A percentile compares a stretch with the other conserved stretches of the same genome.
These are phyloP conservation scores for Trichoderma sp. DNA, from an alignment of 2,329 filamentous ascomycete species.

Conservation along the genomic window DNA sequence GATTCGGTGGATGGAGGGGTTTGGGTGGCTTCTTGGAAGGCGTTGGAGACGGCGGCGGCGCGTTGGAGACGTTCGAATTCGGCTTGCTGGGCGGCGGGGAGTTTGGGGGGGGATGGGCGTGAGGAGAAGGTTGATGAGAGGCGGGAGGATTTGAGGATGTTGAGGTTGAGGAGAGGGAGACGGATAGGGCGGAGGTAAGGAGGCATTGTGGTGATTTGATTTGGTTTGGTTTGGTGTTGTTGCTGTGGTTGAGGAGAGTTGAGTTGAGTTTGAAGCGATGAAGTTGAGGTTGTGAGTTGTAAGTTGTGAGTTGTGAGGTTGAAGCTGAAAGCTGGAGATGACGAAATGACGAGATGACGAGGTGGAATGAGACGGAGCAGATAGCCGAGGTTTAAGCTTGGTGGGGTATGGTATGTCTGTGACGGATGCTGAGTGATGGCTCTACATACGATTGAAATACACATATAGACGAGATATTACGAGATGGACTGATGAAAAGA, in stretches of 20 bases:
- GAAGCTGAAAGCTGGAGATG: neutral
- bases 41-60: constrained; percentile 46
- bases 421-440: neutral
- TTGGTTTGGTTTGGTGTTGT: neutral
- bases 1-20: constrained; percentile 28
- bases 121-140: constrained; percentile 44
- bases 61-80: constrained; percentile 85
- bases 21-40: constrained; percentile 33
- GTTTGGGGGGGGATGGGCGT: constrained; percentile 73
- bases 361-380: neutral
- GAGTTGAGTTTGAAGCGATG: neutral
- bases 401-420: neutral
- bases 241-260: too few relatives aligned
- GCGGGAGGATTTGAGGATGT: constrained; percentile 24
- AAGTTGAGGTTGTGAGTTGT: neutral
- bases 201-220: neutral
- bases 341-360: neutral
- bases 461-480: neutral
- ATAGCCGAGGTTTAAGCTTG: constrained; percentile 20
- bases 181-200: neutral
- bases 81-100: constrained; percentile 84
- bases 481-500: too few relatives aligned
- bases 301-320: neutral
- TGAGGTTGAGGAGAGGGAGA: constrained; percentile 8
- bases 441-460: neutral